phyloP scores from a whole-genome alignment of 306 rosid genomes.

The Hylodesmum podocarpum region DNA sequence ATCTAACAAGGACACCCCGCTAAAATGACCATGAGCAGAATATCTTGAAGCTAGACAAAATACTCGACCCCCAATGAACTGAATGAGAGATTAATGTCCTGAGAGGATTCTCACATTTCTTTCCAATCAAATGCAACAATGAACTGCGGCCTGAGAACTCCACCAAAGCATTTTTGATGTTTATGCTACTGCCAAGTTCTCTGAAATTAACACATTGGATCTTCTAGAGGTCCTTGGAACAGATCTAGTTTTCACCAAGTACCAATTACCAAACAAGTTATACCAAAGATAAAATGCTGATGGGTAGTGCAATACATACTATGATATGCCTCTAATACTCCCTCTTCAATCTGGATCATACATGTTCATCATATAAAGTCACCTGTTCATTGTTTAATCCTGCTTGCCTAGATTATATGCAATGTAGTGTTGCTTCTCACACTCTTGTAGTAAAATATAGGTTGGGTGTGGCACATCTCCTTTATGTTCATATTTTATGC shows the following conservation, averaged over 20 bases:
- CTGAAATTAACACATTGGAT: background rate
- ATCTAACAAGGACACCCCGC: background rate
- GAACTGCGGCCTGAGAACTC: background rate
- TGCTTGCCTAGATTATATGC: background rate
- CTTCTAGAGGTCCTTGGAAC: too few species aligned
- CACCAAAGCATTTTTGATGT: background rate
- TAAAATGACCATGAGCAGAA: background rate
- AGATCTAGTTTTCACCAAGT: background rate
- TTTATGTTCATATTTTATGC: slow-evolving; percentile 3
- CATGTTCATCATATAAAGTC: background rate
- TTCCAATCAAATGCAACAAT: background rate
- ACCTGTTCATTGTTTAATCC: slow-evolving; percentile 8
- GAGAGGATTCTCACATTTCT: background rate
- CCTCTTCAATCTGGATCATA: background rate
- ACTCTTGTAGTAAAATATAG: background rate
- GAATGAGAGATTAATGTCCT: background rate
- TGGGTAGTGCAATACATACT: background rate
- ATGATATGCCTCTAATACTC: background rate
- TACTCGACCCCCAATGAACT: background rate
- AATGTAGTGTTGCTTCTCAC: slow-evolving; percentile 11
- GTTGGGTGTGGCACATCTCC: background rate
- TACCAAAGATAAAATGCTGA: background rate
- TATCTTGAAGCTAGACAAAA: background rate
- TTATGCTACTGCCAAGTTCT: background rate
- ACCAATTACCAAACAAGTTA: background rate